Evolutionary conservation across 176 grass and related monocot species (phyloP), one percentile per base, ranked within the genome.

Genomic region (Zoysia japonica): DNA sequence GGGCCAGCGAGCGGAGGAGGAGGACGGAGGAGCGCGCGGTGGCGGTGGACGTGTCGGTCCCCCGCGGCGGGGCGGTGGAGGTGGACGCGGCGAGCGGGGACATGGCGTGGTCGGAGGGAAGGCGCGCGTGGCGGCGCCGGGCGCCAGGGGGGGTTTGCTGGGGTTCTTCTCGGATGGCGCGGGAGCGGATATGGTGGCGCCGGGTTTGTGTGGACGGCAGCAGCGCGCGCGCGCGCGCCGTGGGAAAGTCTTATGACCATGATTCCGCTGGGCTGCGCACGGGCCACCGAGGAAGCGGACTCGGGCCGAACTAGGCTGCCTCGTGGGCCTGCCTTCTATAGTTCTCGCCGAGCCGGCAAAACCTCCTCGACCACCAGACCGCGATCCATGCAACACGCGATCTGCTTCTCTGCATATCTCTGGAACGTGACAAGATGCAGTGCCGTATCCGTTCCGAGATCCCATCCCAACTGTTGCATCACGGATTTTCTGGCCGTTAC

Each of bases 1-100:
- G 92, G 17, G 88, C 89, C 42, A 84, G 91, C 44, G 91, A 87
- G 74, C 92, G 95, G 51, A 98, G 77, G 54, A 92, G 83, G 52
- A 80, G 53, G 76, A 92, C 81, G 77, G 81, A 84, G 46, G 93
- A 84, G 72, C 74, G 65, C 4, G 83, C 37, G 61, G 40, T 11
- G 67, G 72, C 9, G 10, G 83, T n/a, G 17, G 47, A 7, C 47
- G 47, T 49, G 62, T 20, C 72, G 75, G 5, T 43, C 50, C 10
- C 64, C 40, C 19, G 81, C 17, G 2, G 60, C 6, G 28, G 64
- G 65, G 61, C 48, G 79, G 53, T 7, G 61, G 84, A 61, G 47
- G 36, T 5, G 5, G 76, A 20, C 47, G 76, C 42, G 17, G 46
- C 35, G 80, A 54, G 13, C 4, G 40, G 50, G 48, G 5, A 2